Evolutionary conservation across 2,329 filamentous ascomycete species (phyloP).

Genomic region (Aureobasidium sp.): DNA sequence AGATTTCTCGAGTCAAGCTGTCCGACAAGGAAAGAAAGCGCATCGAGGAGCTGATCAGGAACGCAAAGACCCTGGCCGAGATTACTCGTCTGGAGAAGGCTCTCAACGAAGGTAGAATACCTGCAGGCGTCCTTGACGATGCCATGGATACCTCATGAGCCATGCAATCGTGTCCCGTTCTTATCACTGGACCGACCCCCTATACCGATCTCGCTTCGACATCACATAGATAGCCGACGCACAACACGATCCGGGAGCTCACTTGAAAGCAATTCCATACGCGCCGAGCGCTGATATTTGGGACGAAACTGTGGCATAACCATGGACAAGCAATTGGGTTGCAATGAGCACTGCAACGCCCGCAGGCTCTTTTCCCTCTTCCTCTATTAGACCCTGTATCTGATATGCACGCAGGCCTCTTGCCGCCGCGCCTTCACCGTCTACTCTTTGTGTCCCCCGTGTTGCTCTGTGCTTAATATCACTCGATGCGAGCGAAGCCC

Average conservation of each 20-base stretch:
- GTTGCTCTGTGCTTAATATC: neutral
- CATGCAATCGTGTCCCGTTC: neutral
- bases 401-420: neutral
- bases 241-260: neutral
- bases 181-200: neutral
- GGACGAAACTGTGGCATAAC: neutral
- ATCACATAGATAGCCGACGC: neutral
- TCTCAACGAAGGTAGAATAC: constrained; percentile 80
- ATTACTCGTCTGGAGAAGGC: constrained; percentile 88
- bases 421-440: neutral
- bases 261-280: neutral
- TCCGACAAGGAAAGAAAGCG: constrained; percentile 83
- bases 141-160: constrained; percentile 30
- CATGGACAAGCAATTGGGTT: neutral
- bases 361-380: neutral
- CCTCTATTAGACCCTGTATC: neutral
- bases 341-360: neutral
- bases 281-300: neutral
- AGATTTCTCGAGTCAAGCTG: constrained; percentile 43
- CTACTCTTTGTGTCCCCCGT: neutral
- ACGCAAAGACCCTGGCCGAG: constrained; percentile 82
- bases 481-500: neutral
- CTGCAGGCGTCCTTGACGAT: constrained; percentile 34
- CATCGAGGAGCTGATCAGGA: constrained; percentile 79
- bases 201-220: neutral